Base-by-base conservation (phyloP, 2,329 filamentous ascomycete genomes). In the Fusarium nelsonii region DNA sequence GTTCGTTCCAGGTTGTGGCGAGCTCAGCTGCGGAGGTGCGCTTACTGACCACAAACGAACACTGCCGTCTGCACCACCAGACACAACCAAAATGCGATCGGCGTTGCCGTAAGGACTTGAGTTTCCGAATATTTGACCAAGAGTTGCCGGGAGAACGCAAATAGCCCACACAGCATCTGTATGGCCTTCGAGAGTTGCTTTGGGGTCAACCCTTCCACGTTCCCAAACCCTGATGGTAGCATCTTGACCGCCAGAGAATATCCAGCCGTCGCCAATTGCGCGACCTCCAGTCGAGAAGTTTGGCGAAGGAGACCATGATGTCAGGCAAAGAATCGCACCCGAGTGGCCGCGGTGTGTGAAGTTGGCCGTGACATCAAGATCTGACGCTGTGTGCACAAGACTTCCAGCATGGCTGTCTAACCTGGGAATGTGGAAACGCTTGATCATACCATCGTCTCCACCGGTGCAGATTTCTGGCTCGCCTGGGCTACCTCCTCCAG, bases 401-500 rank as follows among this genome's bases (percentile, higher is more conserved):
- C 74, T 71, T 23, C 76, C 78, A 8, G 80, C 71, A 80, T 88
- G 77, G 77, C 82, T 74, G 58, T 91, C 91, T 69, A 94, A 92
- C 41, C 92, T 90, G 11, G 96, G 96, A 63, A 99, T 94, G 74
- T 97, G 94, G 90, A 97, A 99, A 53, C 96, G 89, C 80, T 99
- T 99, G 78, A 99, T 92, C 73, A 95, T 92, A 59, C 95, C 95
- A 77, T 99, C 96, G 74, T 99, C 96, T 58, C 95, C 93, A 50
- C 92, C 93, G 4, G 95, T 99, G 80, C 95, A 98, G 55, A 99
- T 95, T 79, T 99, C 96, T 3, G 96, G 96, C 77, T 99, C 96
- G 5, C 93, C 93, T 5, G 94, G 94, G 75, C 94, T 97, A 65
- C 96, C 96, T 41, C 96, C 96, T 26, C 96, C 96, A 1, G 94